phyloP scores from a whole-genome alignment of 225 moss, liverwort and hornwort species.

The Antitrichia curtipendula region DNA sequence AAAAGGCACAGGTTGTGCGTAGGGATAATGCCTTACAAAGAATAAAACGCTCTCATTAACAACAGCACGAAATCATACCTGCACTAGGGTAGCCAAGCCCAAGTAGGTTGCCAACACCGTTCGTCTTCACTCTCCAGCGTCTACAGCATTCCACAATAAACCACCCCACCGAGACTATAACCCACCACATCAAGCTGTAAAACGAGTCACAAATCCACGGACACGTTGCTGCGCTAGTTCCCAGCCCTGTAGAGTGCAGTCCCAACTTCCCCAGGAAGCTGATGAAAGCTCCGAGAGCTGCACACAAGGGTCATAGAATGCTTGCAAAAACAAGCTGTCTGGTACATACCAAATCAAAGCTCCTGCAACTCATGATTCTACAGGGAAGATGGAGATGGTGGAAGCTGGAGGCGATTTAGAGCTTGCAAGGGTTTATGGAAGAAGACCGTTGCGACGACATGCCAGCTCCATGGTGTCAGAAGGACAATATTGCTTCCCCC shows the following conservation, averaged over 20 bases:
- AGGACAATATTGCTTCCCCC: not conserved
- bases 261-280: not conserved
- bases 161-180: not conserved
- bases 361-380: not conserved
- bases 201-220: not conserved
- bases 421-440: conserved; percentile 1
- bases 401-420: not conserved
- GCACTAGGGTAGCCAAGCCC: not conserved
- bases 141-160: too few species aligned
- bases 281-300: not conserved
- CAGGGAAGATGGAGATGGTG: not conserved
- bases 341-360: not conserved
- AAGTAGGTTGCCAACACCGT: not conserved
- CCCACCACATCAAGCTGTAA: not conserved
- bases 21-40: not conserved
- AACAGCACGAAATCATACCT: not conserved
- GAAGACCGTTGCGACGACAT: conserved; percentile 18
- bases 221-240: too few species aligned
- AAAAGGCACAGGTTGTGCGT: too few species aligned
- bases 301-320: not conserved
- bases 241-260: not conserved
- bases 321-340: not conserved
- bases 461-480: conserved; percentile 10
- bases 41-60: not conserved
- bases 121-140: not conserved